Conservation (phyloP, 2,329 filamentous ascomycete species). For the Fusarium ramigenum region DNA sequence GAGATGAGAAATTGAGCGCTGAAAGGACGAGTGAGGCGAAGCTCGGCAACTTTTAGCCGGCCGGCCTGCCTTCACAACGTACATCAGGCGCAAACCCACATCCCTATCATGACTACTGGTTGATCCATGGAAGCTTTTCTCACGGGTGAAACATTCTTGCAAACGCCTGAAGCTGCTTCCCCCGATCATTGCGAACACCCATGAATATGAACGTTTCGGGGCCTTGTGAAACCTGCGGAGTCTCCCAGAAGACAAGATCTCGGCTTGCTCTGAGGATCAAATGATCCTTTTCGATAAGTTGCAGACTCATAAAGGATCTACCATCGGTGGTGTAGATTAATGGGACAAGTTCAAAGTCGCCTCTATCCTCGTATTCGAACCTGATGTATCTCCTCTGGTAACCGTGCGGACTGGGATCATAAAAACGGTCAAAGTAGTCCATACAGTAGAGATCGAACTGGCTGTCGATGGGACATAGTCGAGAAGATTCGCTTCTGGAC, state of each 20-base stretch:
- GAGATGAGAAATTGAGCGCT: not conserved
- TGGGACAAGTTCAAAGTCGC: not conserved
- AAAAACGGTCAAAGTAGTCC: slow-evolving; percentile 1
- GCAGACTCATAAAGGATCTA: not conserved
- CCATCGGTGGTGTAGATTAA: not conserved
- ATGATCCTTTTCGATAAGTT: not conserved
- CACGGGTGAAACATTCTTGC: not conserved
- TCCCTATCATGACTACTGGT: too few relatives aligned
- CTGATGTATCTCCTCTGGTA: not conserved
- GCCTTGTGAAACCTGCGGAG: not conserved
- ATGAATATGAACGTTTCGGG: slow-evolving; percentile 1
- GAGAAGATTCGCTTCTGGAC: too few relatives aligned
- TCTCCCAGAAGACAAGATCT: not conserved
- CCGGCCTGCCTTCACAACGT: not conserved
- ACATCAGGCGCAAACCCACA: not conserved
- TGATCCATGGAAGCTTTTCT: not conserved
- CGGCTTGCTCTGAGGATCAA: not conserved
- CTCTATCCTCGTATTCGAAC: not conserved
- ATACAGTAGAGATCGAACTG: slow-evolving; percentile 5
- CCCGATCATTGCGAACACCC: not conserved
- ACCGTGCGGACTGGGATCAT: not conserved
- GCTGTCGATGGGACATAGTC: not conserved
- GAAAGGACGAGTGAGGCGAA: slow-evolving; percentile 1
- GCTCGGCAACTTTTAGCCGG: not conserved
- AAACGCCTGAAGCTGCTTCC: not conserved